Evolutionary conservation across 345 rosid genomes (phyloP).

Genomic region (Murraya paniculata): DNA sequence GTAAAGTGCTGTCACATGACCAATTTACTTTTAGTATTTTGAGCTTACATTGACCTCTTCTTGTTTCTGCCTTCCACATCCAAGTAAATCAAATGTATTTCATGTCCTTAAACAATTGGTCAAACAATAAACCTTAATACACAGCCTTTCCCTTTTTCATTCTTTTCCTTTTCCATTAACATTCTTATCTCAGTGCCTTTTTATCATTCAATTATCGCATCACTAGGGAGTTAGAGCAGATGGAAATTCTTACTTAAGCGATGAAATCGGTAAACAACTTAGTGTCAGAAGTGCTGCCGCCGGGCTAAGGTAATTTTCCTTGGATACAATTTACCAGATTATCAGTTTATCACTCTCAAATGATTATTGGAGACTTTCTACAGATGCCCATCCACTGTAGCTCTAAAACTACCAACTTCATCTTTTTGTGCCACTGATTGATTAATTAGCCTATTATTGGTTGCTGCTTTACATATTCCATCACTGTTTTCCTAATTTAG

Average conservation of each 20-base stretch:
- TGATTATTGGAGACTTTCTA: neutral
- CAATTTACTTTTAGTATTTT: slow-evolving; percentile 4
- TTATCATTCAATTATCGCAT: neutral
- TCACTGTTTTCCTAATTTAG: neutral
- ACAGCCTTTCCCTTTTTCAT: neutral
- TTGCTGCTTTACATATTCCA: neutral
- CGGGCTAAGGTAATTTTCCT: slow-evolving; percentile 60
- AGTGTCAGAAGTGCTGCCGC: slow-evolving; percentile 71
- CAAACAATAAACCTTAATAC: neutral
- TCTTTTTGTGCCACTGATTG: neutral
- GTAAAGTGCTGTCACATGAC: neutral
- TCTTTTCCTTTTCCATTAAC: neutral
- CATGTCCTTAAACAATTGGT: neutral
- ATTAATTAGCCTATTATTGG: neutral
- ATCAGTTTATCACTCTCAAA: neutral
- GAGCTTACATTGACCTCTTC: neutral
- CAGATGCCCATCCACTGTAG: neutral
- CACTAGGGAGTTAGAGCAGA: slow-evolving; percentile 75
- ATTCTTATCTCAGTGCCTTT: neutral
- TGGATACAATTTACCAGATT: neutral
- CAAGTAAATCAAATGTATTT: neutral
- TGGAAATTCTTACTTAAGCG: slow-evolving; percentile 57
- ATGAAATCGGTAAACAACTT: slow-evolving; percentile 77
- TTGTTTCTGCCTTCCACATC: neutral
- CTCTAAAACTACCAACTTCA: neutral